Percentiles rank a stretch among this genome's conserved stretches.
Conservation (phyloP, 2,329 filamentous ascomycete species). For the Chaetomium olivaceum region DNA sequence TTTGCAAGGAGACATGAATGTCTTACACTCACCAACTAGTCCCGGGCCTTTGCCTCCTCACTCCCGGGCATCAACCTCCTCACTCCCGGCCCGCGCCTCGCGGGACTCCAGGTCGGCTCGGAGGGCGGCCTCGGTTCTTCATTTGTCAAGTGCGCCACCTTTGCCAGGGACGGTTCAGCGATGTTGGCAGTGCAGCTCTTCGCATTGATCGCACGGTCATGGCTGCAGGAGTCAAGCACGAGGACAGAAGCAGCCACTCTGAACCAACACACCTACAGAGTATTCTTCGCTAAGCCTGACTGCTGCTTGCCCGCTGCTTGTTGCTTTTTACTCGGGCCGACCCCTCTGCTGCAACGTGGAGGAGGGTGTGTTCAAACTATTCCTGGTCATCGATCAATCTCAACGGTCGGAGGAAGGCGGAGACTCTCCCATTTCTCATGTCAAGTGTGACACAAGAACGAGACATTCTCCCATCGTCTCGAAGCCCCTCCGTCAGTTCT, state of each 20-base stretch:
- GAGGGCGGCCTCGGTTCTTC: background rate
- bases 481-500: background rate
- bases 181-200: background rate
- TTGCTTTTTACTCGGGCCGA: constrained; percentile 3
- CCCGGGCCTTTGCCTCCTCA: background rate
- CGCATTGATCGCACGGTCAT: background rate
- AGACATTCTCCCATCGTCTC: background rate
- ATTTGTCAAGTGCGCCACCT: background rate
- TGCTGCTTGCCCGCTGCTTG: background rate
- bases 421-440: background rate
- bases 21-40: background rate
- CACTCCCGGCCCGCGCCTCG: constrained; percentile 1
- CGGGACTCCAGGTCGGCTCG: background rate
- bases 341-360: background rate
- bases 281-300: background rate
- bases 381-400: background rate
- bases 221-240: background rate
- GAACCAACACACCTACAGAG: background rate
- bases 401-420: background rate
- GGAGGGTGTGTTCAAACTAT: background rate
- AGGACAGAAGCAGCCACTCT: background rate
- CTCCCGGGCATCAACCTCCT: background rate
- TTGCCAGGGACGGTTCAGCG: background rate
- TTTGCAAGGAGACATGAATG: background rate
- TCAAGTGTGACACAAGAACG: background rate